phyloP scores from a whole-genome alignment of 139 green algal species.

The Coelastrella sp. region DNA sequence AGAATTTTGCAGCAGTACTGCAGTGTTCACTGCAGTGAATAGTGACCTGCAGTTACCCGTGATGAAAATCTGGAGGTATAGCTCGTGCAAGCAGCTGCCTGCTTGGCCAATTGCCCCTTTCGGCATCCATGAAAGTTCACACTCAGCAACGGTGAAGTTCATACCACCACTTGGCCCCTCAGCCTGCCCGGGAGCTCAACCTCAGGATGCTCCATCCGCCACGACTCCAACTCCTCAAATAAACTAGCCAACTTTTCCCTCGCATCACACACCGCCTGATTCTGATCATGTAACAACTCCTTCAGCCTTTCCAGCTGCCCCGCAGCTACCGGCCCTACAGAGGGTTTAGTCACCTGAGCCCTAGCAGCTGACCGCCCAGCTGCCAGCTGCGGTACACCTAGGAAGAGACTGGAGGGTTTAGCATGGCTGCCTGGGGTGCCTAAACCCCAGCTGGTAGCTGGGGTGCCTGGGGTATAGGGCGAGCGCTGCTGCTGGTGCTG shows the following conservation, averaged over 20 bases:
- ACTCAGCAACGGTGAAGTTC: not conserved
- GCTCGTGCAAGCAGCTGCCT: no score
- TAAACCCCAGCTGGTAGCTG: not conserved
- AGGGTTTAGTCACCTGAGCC: not conserved
- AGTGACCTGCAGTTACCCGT: no score
- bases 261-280: not conserved
- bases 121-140: no score
- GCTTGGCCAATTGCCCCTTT: no score
- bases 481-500: conserved; percentile 10
- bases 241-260: not conserved
- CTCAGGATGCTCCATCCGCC: conserved; percentile 37
- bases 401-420: conserved; percentile 9
- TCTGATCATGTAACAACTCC: not conserved
- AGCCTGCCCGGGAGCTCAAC: conserved; percentile 15
- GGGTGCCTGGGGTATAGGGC: not conserved
- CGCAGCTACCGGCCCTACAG: not conserved
- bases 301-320: conserved; percentile 32
- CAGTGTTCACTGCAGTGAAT: no score
- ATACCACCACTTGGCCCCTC: not conserved
- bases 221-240: conserved; percentile 23
- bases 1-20: no score
- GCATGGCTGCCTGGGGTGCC: not conserved
- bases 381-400: conserved; percentile 23
- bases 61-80: no score
- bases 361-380: not conserved